These are phyloP conservation scores for Astrephomene gubernaculifera DNA, from an alignment of 139 green algal species.

Conservation along the genomic window DNA sequence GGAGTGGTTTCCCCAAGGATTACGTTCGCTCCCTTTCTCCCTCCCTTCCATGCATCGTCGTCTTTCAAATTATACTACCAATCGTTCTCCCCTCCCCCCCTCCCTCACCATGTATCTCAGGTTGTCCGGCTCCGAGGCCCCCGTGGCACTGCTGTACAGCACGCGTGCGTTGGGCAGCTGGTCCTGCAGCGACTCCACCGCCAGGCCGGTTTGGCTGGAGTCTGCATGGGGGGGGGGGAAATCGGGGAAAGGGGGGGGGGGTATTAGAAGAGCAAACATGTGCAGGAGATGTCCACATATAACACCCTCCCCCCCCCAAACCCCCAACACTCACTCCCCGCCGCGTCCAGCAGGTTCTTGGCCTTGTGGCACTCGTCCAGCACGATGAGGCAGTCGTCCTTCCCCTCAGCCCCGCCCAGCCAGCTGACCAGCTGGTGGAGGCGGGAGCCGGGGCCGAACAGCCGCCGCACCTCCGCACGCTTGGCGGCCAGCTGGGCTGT, in stretches of 20 bases:
- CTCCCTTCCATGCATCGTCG: not conserved
- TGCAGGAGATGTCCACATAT: not conserved
- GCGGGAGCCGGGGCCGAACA: constrained; percentile 27
- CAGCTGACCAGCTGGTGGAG: constrained; percentile 33
- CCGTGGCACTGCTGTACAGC: constrained; percentile 92
- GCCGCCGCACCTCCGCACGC: constrained; percentile 33
- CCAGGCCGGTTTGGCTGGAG: constrained; percentile 79
- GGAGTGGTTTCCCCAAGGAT: too few relatives aligned
- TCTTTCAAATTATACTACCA: too few relatives aligned
- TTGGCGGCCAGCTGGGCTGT: constrained; percentile 20
- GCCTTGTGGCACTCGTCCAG: constrained; percentile 90
- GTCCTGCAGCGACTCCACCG: constrained; percentile 84
- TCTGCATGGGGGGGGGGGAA: not conserved
- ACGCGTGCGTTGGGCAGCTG: constrained; percentile 82
- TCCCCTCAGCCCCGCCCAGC: constrained; percentile 18
- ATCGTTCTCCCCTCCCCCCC: not conserved
- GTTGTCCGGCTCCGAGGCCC: constrained; percentile 89
- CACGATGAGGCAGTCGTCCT: constrained; percentile 18
- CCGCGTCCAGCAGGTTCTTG: constrained; percentile 87
- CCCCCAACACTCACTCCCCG: constrained; percentile 11
- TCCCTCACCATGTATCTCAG: constrained; percentile 86
- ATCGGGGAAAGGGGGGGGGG: not conserved
- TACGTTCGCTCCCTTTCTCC: not conserved
- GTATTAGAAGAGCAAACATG: too few relatives aligned
- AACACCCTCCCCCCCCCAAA: too few relatives aligned